phyloP scores from a whole-genome alignment of 495 filamentous ascomycete species.

The Collariella sp. region DNA sequence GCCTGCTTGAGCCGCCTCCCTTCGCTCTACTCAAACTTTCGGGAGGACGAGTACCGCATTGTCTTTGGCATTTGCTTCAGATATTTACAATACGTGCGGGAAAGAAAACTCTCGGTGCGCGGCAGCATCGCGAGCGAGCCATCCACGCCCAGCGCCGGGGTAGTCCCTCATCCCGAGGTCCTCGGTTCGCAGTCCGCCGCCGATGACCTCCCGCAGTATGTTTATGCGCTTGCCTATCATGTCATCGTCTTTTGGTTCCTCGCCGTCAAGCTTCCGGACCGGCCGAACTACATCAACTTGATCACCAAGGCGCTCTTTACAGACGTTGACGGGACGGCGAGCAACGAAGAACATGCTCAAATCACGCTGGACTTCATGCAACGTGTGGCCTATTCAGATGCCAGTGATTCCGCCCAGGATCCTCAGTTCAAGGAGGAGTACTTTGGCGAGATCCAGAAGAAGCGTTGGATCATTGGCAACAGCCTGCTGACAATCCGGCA shows the following conservation, averaged over 20 bases:
- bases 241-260: constrained; percentile 97
- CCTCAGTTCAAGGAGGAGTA: constrained; percentile 51
- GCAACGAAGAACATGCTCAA: constrained; percentile 83
- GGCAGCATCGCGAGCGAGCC: constrained; percentile 26
- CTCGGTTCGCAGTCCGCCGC: constrained; percentile 31
- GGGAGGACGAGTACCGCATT: constrained; percentile 78
- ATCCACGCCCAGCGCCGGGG: constrained; percentile 23
- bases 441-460: constrained; percentile 61
- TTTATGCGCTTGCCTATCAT: constrained; percentile 86
- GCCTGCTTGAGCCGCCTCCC: constrained; percentile 77
- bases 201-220: constrained; percentile 77
- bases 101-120: constrained; percentile 38
- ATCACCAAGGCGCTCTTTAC: constrained; percentile 80
- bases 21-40: constrained; percentile 76
- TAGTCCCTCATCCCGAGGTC: constrained; percentile 13
- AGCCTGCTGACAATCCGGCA: constrained; percentile 84
- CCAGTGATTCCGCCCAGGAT: constrained; percentile 60
- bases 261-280: constrained; percentile 71
- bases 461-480: constrained; percentile 79
- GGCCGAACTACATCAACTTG: constrained; percentile 77
- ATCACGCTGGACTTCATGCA: constrained; percentile 97
- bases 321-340: constrained; percentile 62
- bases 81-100: constrained; percentile 65
- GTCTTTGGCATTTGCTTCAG: constrained; percentile 92
- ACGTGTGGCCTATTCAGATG: constrained; percentile 75